These are phyloP conservation scores for Penicillium chermesinum DNA, from an alignment of 495 filamentous ascomycete species.

Conservation along the genomic window DNA sequence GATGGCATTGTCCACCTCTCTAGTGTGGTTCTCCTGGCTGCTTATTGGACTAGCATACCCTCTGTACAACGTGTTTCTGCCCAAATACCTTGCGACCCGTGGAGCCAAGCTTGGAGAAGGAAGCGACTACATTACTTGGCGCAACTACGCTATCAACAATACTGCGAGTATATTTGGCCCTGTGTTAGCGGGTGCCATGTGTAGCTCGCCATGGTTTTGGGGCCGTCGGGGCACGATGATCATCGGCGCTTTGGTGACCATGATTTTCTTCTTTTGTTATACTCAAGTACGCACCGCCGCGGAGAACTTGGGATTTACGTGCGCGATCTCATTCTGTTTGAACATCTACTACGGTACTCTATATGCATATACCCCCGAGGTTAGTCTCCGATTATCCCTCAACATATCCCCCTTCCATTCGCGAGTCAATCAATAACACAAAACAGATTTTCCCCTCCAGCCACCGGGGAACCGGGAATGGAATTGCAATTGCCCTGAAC, in stretches of 20 bases:
- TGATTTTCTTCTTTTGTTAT: conserved; percentile 67
- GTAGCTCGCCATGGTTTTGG: conserved; percentile 47
- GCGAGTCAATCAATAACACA: not conserved
- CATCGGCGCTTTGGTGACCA: conserved; percentile 55
- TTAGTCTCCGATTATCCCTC: conserved; percentile 7
- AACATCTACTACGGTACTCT: conserved; percentile 71
- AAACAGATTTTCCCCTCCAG: conserved; percentile 52
- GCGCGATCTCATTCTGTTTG: conserved; percentile 59
- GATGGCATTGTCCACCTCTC: conserved; percentile 53
- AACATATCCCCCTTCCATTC: too few species aligned
- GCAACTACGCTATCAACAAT: conserved; percentile 67
- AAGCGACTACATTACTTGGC: conserved; percentile 55
- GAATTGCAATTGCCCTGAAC: conserved; percentile 63
- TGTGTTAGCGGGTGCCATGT: conserved; percentile 60
- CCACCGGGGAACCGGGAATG: conserved; percentile 66
- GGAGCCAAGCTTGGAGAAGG: conserved; percentile 42
- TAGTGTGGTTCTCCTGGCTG: conserved; percentile 69
- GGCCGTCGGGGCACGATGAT: conserved; percentile 64
- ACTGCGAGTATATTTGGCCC: conserved; percentile 60
- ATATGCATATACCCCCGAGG: conserved; percentile 57
- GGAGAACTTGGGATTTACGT: conserved; percentile 63
- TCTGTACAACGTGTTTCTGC: conserved; percentile 65
- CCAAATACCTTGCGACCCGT: conserved; percentile 41
- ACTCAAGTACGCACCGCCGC: conserved; percentile 53
- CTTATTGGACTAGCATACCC: conserved; percentile 66